Percentiles rank a stretch among this genome's conserved stretches.
phyloP scores from a whole-genome alignment of 192 early-diverging fungal genomes.

The Coemansia umbellata region DNA sequence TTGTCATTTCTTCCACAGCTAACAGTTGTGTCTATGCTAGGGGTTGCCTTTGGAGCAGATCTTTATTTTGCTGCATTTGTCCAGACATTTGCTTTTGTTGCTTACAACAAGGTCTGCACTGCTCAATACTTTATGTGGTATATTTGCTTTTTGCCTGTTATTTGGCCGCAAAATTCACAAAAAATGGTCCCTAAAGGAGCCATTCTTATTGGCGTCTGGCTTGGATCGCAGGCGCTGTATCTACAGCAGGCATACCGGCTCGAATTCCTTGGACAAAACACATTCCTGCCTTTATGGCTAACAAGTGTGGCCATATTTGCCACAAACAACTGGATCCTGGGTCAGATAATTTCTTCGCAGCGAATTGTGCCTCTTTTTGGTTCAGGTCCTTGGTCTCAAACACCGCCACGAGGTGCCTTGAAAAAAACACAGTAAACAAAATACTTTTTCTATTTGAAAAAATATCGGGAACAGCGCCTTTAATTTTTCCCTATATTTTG shows the following conservation, averaged over 20 bases:
- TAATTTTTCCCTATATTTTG: too few relatives aligned
- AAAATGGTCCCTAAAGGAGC: slow-evolving; percentile 52
- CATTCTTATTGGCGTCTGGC: slow-evolving; percentile 62
- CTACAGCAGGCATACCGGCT: slow-evolving; percentile 80
- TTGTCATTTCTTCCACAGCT: slow-evolving; percentile 86
- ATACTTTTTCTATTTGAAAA: too few relatives aligned
- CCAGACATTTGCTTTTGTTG: slow-evolving; percentile 96
- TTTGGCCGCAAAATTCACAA: slow-evolving; percentile 64
- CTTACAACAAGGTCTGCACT: slow-evolving; percentile 95
- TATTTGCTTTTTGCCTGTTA: slow-evolving; percentile 82
- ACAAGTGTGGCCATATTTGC: slow-evolving; percentile 69
- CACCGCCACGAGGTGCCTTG: neutral
- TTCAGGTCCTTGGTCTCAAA: neutral
- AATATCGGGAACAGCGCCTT: too few relatives aligned
- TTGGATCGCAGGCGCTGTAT: slow-evolving; percentile 78
- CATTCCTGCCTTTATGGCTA: slow-evolving; percentile 71
- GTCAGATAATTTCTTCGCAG: slow-evolving; percentile 38
- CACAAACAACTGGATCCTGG: slow-evolving; percentile 70
- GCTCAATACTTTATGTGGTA: slow-evolving; percentile 99
- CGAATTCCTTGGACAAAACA: slow-evolving; percentile 84
- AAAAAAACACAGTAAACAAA: slow-evolving; percentile 6
- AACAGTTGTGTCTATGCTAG: slow-evolving; percentile 58
- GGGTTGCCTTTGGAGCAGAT: slow-evolving; percentile 72
- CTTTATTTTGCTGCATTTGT: slow-evolving; percentile 84
- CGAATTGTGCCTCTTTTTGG: slow-evolving; percentile 23